These are phyloP conservation scores for Xeromyces bisporus DNA, from an alignment of 495 filamentous ascomycete genomes.

Conservation along the genomic window DNA sequence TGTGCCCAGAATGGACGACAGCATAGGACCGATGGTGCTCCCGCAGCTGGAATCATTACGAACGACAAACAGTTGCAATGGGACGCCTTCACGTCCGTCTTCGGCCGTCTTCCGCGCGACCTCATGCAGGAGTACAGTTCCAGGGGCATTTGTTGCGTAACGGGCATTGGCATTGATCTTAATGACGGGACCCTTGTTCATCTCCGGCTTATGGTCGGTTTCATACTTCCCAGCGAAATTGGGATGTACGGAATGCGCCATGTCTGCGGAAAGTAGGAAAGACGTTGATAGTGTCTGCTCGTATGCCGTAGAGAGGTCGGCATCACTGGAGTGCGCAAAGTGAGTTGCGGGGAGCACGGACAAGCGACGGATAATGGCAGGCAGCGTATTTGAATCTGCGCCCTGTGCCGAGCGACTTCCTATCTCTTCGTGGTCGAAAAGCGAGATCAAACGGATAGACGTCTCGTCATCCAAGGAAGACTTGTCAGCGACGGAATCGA, in stretches of 20 bases:
- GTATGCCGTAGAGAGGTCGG: conserved; percentile 57
- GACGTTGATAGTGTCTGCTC: conserved; percentile 87
- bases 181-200: conserved; percentile 92
- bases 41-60: conserved; percentile 89
- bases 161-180: conserved; percentile 96
- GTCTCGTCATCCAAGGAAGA: conserved; percentile 53
- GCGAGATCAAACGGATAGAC: conserved; percentile 71
- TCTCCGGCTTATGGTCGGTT: conserved; percentile 70
- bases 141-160: conserved; percentile 90
- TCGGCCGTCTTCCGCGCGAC: conserved; percentile 46
- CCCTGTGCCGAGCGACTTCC: conserved; percentile 84
- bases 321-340: conserved; percentile 20
- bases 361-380: conserved; percentile 72
- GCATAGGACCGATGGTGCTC: conserved; percentile 91
- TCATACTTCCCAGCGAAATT: conserved; percentile 92
- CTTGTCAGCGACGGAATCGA: conserved; percentile 51
- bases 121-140: conserved; percentile 84
- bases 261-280: conserved; percentile 91
- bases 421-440: conserved; percentile 97
- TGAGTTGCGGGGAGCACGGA: conserved; percentile 49
- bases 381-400: conserved; percentile 81
- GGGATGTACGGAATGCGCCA: conserved; percentile 89
- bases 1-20: conserved; percentile 67
- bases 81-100: conserved; percentile 40
- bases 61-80: conserved; percentile 89